Percentiles rank a stretch among this genome's conserved stretches.
Conservation (phyloP, 2,329 filamentous ascomycete genomes). For the Diaporthe sp. region DNA sequence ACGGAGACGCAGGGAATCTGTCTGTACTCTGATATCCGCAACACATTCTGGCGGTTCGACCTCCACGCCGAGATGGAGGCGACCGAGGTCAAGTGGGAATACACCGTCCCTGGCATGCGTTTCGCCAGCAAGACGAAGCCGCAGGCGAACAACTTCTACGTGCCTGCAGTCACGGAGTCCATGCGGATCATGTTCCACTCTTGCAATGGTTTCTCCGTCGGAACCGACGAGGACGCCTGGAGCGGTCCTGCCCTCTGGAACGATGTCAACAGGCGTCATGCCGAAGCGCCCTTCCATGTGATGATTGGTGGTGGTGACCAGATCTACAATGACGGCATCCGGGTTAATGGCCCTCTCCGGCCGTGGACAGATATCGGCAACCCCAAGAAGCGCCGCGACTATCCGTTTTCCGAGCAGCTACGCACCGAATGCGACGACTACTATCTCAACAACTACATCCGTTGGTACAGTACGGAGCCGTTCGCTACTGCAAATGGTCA, state of each 20-base stretch:
- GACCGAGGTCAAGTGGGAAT: constrained; percentile 83
- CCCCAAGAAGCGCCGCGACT: constrained; percentile 83
- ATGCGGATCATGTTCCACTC: constrained; percentile 99
- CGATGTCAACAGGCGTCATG: constrained; percentile 88
- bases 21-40: constrained; percentile 75
- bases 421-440: constrained; percentile 89
- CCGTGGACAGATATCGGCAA: constrained; percentile 89
- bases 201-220: constrained; percentile 95
- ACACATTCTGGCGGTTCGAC: constrained; percentile 96
- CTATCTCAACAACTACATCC: constrained; percentile 91
- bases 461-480: constrained; percentile 85
- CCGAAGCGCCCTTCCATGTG: constrained; percentile 88
- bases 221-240: constrained; percentile 87
- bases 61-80: constrained; percentile 81
- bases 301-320: constrained; percentile 97
- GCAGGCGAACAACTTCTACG: constrained; percentile 80
- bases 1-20: constrained; percentile 65
- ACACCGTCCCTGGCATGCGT: constrained; percentile 77
- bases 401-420: constrained; percentile 83
- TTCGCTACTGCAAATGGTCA: constrained; percentile 91
- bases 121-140: constrained; percentile 71
- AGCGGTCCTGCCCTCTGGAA: constrained; percentile 96
- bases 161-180: constrained; percentile 84
- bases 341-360: constrained; percentile 85
- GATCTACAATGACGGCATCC: constrained; percentile 95